phyloP scores from a whole-genome alignment of 805 yeast species.

The Zygoascus biomembranicola region DNA sequence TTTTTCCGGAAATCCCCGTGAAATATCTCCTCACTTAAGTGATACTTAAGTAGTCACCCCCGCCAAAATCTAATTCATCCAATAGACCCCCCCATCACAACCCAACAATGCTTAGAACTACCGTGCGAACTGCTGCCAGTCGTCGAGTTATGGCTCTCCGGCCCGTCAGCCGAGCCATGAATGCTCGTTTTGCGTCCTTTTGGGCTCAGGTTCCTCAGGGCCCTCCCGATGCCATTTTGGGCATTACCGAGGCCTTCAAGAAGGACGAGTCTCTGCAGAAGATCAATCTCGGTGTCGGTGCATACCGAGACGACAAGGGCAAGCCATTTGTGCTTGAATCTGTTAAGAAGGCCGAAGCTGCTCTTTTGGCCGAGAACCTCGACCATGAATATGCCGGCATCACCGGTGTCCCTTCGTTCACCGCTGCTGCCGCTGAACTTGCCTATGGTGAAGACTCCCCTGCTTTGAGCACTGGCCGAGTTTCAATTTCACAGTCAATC shows the following conservation, averaged over 20 bases:
- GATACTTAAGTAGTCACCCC: background rate
- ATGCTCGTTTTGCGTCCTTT: conserved; percentile 15
- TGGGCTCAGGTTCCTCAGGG: conserved; percentile 43
- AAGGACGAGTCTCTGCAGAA: conserved; percentile 45
- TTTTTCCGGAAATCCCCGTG: background rate
- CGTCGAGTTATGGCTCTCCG: background rate
- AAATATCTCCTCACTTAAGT: background rate
- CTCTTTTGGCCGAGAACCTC: conserved; percentile 39
- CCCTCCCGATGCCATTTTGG: conserved; percentile 77
- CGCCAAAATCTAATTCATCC: background rate
- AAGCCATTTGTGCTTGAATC: conserved; percentile 83
- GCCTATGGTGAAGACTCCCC: conserved; percentile 60
- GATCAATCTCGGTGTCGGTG: conserved; percentile 70
- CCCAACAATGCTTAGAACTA: background rate
- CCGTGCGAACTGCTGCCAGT: background rate
- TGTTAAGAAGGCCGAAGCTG: conserved; percentile 56
- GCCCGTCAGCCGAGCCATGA: background rate
- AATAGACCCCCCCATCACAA: background rate
- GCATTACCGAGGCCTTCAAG: conserved; percentile 67
- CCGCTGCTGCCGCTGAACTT: conserved; percentile 57
- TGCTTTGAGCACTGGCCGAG: conserved; percentile 51
- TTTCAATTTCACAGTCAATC: conserved; percentile 79
- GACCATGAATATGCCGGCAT: conserved; percentile 87
- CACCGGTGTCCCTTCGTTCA: conserved; percentile 65
- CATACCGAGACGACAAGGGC: conserved; percentile 86